Base-by-base conservation (phyloP, 306 rosid species). In the Senna siamea region DNA sequence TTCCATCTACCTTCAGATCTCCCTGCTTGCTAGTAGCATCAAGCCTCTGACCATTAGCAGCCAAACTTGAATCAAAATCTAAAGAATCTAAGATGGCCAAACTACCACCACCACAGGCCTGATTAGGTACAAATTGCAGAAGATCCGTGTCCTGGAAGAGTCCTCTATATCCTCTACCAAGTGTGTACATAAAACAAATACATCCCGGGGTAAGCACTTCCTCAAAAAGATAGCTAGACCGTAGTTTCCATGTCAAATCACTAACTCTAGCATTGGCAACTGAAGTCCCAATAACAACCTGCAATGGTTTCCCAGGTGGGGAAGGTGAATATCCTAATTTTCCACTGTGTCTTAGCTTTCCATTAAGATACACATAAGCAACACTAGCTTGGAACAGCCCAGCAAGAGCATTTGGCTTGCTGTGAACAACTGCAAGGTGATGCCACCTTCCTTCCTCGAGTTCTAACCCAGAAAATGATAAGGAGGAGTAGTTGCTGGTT, bases 381-480 rank as follows among this genome's bases (percentile, higher is more conserved):
- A 95, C 88, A 78, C 99, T 95, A 35, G 99, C 98, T 82, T 95
- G 99, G 72, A 95, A 95, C 60, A 95, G 82, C 73, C 99, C 99
- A 85, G 99, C 96, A 76, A 95, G 98, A 87, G 99, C 99, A 87
- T 95, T 95, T 47, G 99, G 99, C 71, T 95, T 95, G 87, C 90
- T 92, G 84, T 95, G 99, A 72, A 95, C 85, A 81, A 95, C 92
- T 67, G 97, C 99, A 69, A 95, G 97, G 79, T 95, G 99, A 87
- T 95, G 98, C 99, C 99, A 95, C 84, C 99, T 88, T 82, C 89
- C 97, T 84, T 95, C 99, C 79, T 90, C 98, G 61, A 90, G 88
- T 68, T 92, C 98, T 78, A 95, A 74, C 50, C 99, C 98, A 66
- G 98, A 88, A 89, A 95, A 85, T 38, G 99, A 92, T 71, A 92